Conservation (phyloP, 2,329 filamentous ascomycete genomes). For the Arachnomyces sp. region DNA sequence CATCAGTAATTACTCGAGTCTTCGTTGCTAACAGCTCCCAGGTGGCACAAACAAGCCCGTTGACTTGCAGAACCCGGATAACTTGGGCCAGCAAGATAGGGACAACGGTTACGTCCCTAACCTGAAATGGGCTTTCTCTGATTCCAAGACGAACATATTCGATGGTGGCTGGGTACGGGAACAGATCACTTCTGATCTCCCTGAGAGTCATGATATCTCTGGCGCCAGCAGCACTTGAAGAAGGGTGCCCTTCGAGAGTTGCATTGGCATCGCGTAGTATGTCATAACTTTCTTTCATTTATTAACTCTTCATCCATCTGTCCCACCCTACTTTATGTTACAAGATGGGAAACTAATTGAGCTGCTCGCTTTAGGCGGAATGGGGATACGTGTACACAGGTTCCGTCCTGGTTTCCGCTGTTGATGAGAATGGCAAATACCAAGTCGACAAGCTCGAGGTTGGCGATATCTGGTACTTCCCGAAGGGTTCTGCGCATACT, state of each 20-base stretch:
- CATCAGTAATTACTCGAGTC: background rate
- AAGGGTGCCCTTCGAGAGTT: constrained; percentile 60
- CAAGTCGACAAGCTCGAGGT: constrained; percentile 50
- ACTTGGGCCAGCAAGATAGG: constrained; percentile 54
- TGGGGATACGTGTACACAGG: constrained; percentile 59
- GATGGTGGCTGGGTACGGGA: constrained; percentile 60
- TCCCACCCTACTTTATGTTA: background rate
- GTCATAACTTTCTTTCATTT: constrained; percentile 17
- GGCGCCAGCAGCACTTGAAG: constrained; percentile 61
- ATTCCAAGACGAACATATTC: constrained; percentile 56
- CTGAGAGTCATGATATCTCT: constrained; percentile 58
- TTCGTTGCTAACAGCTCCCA: constrained; percentile 21
- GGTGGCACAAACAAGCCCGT: constrained; percentile 57
- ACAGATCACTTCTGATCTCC: constrained; percentile 60
- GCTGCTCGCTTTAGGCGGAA: constrained; percentile 47
- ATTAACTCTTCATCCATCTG: too few species aligned
- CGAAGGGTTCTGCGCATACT: constrained; percentile 57
- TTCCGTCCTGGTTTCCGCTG: constrained; percentile 51
- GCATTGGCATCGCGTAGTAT: constrained; percentile 60
- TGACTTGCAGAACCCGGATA: constrained; percentile 57
- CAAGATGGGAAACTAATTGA: too few species aligned
- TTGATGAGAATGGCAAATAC: constrained; percentile 55
- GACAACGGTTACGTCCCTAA: constrained; percentile 59
- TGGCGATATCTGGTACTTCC: constrained; percentile 64
- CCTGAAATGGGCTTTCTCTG: constrained; percentile 62